Evolutionary conservation across 148 eudicot species (phyloP).

Genomic region (Vaccinium corymbosum): DNA sequence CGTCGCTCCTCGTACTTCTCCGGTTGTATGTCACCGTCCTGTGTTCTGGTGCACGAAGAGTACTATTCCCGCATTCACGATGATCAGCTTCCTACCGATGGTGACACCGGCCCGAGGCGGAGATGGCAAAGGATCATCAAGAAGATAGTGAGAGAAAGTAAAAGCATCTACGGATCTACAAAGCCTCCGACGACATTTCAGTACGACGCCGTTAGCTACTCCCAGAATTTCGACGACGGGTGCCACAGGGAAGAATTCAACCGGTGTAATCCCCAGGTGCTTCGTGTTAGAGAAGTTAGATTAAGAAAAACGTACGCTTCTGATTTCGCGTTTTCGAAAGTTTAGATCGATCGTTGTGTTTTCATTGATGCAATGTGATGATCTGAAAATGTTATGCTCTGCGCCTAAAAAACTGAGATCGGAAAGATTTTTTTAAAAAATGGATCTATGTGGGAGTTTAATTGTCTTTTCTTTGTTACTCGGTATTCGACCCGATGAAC

Average conservation of each 20-base stretch:
- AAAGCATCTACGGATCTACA: conserved; percentile 34
- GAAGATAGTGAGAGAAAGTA: conserved; percentile 48
- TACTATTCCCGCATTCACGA: conserved; percentile 51
- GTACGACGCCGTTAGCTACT: conserved; percentile 72
- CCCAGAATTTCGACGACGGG: conserved; percentile 84
- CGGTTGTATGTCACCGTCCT: conserved; percentile 67
- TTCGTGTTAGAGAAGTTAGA: conserved; percentile 2
- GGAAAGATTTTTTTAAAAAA: too few relatives aligned
- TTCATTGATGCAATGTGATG: too few relatives aligned
- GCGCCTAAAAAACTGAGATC: too few relatives aligned
- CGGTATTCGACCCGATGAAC: too few relatives aligned
- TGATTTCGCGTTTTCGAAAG: background rate
- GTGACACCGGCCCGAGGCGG: conserved; percentile 19
- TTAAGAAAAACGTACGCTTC: background rate
- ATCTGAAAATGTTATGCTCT: too few relatives aligned
- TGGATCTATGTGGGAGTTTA: too few relatives aligned
- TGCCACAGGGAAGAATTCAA: conserved; percentile 39
- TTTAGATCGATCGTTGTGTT: background rate
- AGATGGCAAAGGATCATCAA: conserved; percentile 51
- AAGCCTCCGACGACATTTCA: conserved; percentile 42
- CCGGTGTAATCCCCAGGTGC: conserved; percentile 12
- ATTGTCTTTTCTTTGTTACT: too few relatives aligned
- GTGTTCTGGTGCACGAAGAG: conserved; percentile 55
- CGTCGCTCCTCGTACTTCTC: conserved; percentile 41
- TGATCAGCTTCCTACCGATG: background rate